A percentile compares a stretch with the other conserved stretches of the same genome.
Evolutionary conservation across 768 basidiomycete genomes (phyloP).

Genomic region (Pleurotus cornucopiae): DNA sequence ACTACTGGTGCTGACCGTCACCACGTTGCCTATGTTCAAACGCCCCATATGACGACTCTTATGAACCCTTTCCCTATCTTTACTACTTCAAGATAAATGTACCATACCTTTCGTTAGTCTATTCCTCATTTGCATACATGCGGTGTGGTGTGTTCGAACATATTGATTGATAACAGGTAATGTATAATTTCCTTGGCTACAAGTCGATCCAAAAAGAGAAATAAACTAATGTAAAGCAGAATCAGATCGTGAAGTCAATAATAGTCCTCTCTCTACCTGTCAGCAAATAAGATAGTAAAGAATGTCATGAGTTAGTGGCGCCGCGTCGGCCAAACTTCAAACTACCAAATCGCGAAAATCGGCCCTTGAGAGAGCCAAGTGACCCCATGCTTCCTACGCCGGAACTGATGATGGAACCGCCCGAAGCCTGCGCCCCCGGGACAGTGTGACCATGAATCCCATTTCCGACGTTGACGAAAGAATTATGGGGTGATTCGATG

Average conservation of each 20-base stretch:
- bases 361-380: slow-evolving; percentile 62
- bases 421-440: slow-evolving; percentile 39
- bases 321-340: slow-evolving; percentile 59
- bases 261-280: slow-evolving; percentile 10
- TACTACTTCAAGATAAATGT: neutral
- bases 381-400: slow-evolving; percentile 58
- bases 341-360: slow-evolving; percentile 75
- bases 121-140: neutral
- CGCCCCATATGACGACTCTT: neutral
- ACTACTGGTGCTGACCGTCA: neutral
- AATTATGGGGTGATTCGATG: slow-evolving; percentile 67
- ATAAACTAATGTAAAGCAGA: slow-evolving; percentile 9
- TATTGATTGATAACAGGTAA: neutral
- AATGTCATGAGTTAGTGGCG: slow-evolving; percentile 17
- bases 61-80: neutral
- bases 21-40: neutral
- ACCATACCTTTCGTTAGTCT: neutral
- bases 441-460: slow-evolving; percentile 36
- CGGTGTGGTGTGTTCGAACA: neutral
- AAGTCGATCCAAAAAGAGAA: neutral
- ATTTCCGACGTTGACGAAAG: slow-evolving; percentile 70
- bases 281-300: slow-evolving; percentile 13
- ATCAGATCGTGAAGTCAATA: slow-evolving; percentile 8
- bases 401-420: slow-evolving; percentile 58
- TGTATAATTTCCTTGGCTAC: neutral